Percentiles rank a stretch among this genome's conserved stretches.
phyloP scores from a whole-genome alignment of 306 rosid species.

The Cucurbita pepo region DNA sequence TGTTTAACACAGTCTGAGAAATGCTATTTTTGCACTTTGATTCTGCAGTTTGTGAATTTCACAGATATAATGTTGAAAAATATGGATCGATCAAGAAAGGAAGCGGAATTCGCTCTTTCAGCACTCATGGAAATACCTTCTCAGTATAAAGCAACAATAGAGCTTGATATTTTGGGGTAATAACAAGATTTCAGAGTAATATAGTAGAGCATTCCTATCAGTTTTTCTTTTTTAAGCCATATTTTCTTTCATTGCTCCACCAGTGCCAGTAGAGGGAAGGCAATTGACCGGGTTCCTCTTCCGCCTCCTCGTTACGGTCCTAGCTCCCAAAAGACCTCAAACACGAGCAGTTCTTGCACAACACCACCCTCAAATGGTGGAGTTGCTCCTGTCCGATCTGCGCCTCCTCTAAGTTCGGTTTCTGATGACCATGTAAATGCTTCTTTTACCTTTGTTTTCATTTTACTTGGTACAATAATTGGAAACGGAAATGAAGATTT shows the following conservation, averaged over 20 bases:
- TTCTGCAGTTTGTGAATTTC: conserved; percentile 78
- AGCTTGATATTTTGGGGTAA: conserved; percentile 74
- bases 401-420: conserved; percentile 32
- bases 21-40: not conserved
- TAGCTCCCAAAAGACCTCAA: conserved; percentile 28
- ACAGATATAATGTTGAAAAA: conserved; percentile 81
- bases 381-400: conserved; percentile 9
- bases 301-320: conserved; percentile 80
- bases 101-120: conserved; percentile 73
- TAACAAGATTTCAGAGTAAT: conserved; percentile 1
- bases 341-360: conserved; percentile 30
- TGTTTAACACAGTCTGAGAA: not conserved
- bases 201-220: not conserved
- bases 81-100: conserved; percentile 57
- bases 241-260: not conserved
- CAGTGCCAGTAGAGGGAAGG: conserved; percentile 56
- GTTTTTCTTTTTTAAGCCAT: conserved; percentile 5
- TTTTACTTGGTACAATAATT: not conserved
- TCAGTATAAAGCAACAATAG: conserved; percentile 81
- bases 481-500: not conserved
- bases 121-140: conserved; percentile 92
- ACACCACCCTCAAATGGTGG: conserved; percentile 37
- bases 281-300: conserved; percentile 54
- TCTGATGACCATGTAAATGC: conserved; percentile 49
- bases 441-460: not conserved